Conservation (phyloP, 805 yeast genomes). For the Lipomyces yamadae region DNA sequence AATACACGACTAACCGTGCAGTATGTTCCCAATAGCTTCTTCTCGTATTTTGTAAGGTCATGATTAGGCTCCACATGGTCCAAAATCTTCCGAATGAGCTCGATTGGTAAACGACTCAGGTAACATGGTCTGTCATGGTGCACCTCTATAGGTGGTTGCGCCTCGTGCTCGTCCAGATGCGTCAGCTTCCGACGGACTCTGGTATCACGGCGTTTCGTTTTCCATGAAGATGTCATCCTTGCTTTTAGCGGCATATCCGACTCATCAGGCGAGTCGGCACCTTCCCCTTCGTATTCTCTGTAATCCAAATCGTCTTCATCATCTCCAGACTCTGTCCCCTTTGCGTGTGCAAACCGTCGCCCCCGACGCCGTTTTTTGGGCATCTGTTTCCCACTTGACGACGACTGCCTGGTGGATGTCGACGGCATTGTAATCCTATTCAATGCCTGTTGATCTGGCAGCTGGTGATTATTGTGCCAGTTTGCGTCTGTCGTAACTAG, state of each 20-base stretch:
- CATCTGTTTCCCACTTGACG: constrained; percentile 6
- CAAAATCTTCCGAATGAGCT: constrained; percentile 17
- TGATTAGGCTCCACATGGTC: constrained; percentile 19
- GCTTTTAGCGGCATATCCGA: constrained; percentile 6
- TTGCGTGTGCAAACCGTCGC: constrained; percentile 9
- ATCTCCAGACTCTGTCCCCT: constrained; percentile 31
- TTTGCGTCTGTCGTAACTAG: background rate
- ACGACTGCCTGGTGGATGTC: constrained; percentile 6
- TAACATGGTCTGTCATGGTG: constrained; percentile 4
- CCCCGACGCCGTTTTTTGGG: background rate
- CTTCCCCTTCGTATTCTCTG: constrained; percentile 15
- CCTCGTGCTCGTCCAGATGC: background rate
- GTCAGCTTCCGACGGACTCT: background rate
- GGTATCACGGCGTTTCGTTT: background rate
- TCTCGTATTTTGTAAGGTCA: constrained; percentile 20
- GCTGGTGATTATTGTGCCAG: background rate
- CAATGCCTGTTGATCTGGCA: background rate
- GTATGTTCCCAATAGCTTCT: constrained; percentile 16
- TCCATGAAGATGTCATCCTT: background rate
- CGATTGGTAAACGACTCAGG: constrained; percentile 14
- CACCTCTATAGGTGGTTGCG: background rate
- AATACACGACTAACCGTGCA: constrained; percentile 23
- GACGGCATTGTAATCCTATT: background rate
- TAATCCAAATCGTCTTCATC: constrained; percentile 32
- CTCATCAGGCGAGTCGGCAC: background rate